These are phyloP conservation scores for Kwoniella pini DNA, from an alignment of 768 basidiomycete genomes.

Conservation along the genomic window DNA sequence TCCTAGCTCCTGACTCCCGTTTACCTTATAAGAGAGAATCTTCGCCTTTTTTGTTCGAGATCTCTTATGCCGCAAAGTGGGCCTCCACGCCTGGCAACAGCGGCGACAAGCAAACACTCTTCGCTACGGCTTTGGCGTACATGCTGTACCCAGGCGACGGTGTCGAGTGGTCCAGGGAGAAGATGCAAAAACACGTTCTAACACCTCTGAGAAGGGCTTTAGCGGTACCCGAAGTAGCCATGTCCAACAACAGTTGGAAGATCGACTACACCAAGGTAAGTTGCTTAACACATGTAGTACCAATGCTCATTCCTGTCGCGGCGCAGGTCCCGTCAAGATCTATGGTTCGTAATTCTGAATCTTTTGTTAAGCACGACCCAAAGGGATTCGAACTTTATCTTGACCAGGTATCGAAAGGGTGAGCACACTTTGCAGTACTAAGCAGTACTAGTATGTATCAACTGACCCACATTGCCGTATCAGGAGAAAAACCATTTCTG, in stretches of 20 bases:
- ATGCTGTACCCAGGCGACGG: slow-evolving; percentile 58
- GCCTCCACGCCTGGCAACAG: slow-evolving; percentile 64
- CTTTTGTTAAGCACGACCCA: slow-evolving; percentile 64
- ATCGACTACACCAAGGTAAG: slow-evolving; percentile 34
- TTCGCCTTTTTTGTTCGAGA: slow-evolving; percentile 51
- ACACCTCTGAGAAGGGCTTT: slow-evolving; percentile 61
- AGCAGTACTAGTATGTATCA: not conserved
- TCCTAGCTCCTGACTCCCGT: slow-evolving; percentile 27
- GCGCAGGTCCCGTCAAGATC: slow-evolving; percentile 59
- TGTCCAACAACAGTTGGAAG: slow-evolving; percentile 58
- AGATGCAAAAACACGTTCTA: slow-evolving; percentile 65
- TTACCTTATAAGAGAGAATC: slow-evolving; percentile 30
- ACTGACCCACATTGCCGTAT: not conserved
- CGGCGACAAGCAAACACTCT: slow-evolving; percentile 67
- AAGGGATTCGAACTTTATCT: slow-evolving; percentile 64
- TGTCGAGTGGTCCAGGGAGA: slow-evolving; percentile 61
- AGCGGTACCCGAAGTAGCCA: slow-evolving; percentile 63
- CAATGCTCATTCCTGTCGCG: not conserved
- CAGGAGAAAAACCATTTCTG: slow-evolving; percentile 61
- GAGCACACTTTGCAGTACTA: not conserved
- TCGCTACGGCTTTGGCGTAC: slow-evolving; percentile 65
- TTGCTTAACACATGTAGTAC: slow-evolving; percentile 53
- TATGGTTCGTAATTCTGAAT: slow-evolving; percentile 64
- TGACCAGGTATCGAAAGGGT: slow-evolving; percentile 61
- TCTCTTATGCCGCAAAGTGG: slow-evolving; percentile 71